These are phyloP conservation scores for Gossypium anomalum DNA, from an alignment of 345 rosid species.

Conservation along the genomic window DNA sequence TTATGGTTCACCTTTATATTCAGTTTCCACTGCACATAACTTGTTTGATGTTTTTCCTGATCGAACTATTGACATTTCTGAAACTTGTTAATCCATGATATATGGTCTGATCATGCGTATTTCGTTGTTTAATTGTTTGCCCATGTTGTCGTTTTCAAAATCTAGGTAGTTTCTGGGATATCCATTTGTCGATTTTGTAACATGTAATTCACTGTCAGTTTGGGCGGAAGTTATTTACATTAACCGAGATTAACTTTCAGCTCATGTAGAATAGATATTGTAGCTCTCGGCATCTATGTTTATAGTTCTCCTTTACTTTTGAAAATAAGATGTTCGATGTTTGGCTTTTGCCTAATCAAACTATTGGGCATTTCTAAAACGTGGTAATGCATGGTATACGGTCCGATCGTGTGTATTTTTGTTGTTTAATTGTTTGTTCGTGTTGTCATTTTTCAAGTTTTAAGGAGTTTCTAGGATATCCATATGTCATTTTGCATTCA, in stretches of 20 bases:
- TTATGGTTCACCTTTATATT: neutral
- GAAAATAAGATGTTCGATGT: neutral
- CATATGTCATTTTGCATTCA: neutral
- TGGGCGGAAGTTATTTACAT: neutral
- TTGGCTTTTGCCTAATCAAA: neutral
- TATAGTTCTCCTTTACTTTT: neutral
- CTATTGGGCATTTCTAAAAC: neutral
- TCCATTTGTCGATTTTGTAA: neutral
- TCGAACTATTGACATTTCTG: neutral
- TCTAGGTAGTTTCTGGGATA: neutral
- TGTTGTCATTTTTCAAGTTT: neutral
- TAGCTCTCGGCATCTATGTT: neutral
- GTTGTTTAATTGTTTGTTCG: neutral
- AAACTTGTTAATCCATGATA: neutral
- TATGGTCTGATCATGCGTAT: neutral
- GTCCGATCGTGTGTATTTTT: neutral
- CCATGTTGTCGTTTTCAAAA: neutral
- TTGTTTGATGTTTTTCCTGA: slow-evolving; percentile 9
- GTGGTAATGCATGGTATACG: neutral
- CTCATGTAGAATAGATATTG: neutral
- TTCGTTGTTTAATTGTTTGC: neutral
- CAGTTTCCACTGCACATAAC: neutral
- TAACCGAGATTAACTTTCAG: neutral
- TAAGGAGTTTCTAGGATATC: neutral
- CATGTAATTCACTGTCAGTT: neutral